These are phyloP conservation scores for Albatrellus ellisii DNA, from an alignment of 768 basidiomycete genomes.

Conservation along the genomic window DNA sequence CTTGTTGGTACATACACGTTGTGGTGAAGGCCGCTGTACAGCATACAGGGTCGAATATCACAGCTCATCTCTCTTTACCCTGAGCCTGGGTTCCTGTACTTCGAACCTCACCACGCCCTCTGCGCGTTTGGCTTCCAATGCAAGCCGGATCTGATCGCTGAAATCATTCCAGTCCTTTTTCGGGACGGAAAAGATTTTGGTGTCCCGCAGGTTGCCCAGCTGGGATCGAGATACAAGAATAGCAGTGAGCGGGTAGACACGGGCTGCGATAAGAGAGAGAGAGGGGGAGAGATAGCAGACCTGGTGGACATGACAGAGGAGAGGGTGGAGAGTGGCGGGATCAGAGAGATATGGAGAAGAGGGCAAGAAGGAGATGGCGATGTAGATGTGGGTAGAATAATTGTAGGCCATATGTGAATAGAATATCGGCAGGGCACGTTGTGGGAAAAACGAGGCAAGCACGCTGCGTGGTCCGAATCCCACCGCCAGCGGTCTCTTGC, in stretches of 20 bases:
- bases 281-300: slow-evolving; percentile 4
- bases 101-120: slow-evolving; percentile 12
- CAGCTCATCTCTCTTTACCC: slow-evolving; percentile 10
- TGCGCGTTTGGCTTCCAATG: slow-evolving; percentile 1
- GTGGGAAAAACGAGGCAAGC: background rate
- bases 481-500: background rate
- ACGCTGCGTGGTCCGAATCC: background rate
- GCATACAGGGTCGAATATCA: background rate
- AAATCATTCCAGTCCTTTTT: slow-evolving; percentile 6
- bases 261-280: slow-evolving; percentile 3
- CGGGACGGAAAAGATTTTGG: slow-evolving; percentile 10
- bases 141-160: slow-evolving; percentile 2
- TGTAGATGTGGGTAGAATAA: slow-evolving; percentile 11
- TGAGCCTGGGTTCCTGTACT: slow-evolving; percentile 9
- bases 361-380: slow-evolving; percentile 6
- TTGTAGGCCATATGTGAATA: background rate
- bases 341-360: slow-evolving; percentile 5
- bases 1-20: no score
- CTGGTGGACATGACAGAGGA: slow-evolving; percentile 8
- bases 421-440: background rate
- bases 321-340: slow-evolving; percentile 8
- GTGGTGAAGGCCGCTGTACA: no score
- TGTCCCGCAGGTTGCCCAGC: slow-evolving; percentile 10
- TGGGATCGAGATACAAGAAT: no score
- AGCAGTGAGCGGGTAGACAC: background rate